These are phyloP conservation scores for Solanum chilense DNA, from an alignment of 257 asterid genomes.

Conservation along the genomic window DNA sequence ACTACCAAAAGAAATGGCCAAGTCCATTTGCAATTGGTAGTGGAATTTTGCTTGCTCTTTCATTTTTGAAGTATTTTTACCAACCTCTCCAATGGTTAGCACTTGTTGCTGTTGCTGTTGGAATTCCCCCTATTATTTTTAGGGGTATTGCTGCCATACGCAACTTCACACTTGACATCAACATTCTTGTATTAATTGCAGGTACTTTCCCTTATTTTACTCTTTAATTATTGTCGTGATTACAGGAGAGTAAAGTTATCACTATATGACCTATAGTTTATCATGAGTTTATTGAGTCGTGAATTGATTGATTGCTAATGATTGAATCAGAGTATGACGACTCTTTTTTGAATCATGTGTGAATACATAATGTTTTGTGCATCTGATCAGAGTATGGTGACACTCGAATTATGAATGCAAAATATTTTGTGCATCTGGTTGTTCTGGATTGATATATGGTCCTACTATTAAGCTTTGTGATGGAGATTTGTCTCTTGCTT, in stretches of 20 bases:
- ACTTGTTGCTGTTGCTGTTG: slow-evolving; percentile 46
- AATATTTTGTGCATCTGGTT: background rate
- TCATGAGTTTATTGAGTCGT: background rate
- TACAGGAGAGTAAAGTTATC: background rate
- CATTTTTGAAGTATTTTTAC: slow-evolving; percentile 33
- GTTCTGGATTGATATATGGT: background rate
- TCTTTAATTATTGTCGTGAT: background rate
- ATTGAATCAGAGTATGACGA: background rate
- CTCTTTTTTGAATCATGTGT: background rate
- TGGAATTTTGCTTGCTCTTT: slow-evolving; percentile 43
- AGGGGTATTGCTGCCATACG: slow-evolving; percentile 41
- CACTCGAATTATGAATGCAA: background rate
- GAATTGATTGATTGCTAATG: background rate
- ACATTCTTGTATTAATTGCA: slow-evolving; percentile 68
- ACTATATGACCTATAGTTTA: background rate
- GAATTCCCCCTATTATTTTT: slow-evolving; percentile 42
- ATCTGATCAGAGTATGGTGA: background rate
- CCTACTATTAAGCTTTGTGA: background rate
- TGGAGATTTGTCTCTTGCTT: background rate
- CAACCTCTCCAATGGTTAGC: slow-evolving; percentile 69
- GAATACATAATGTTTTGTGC: background rate
- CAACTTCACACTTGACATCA: slow-evolving; percentile 41
- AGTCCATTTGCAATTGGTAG: slow-evolving; percentile 52
- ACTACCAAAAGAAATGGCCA: slow-evolving; percentile 56
- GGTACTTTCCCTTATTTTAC: slow-evolving; percentile 18